phyloP scores from a whole-genome alignment of 2,329 filamentous ascomycete genomes.

The Penicillium sp. region DNA sequence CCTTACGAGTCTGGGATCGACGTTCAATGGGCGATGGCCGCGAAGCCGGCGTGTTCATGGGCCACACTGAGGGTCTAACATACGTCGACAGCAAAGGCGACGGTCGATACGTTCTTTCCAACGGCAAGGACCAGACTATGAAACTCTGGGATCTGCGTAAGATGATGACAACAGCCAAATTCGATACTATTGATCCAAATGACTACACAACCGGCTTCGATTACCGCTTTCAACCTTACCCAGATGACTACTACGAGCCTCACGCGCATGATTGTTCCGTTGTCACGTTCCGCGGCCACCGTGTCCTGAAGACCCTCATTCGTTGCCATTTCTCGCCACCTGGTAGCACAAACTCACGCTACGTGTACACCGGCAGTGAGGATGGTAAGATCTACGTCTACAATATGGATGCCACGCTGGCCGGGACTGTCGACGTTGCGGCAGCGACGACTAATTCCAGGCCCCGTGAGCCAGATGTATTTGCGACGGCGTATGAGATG shows the following conservation, averaged over 20 bases:
- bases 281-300: conserved; percentile 90
- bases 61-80: conserved; percentile 64
- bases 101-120: conserved; percentile 84
- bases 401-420: conserved; percentile 87
- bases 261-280: conserved; percentile 86
- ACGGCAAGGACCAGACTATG: conserved; percentile 94
- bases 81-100: conserved; percentile 82
- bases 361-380: conserved; percentile 88
- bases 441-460: conserved; percentile 65
- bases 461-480: conserved; percentile 53
- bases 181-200: conserved; percentile 53
- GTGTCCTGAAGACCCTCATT: conserved; percentile 84
- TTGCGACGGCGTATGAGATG: conserved; percentile 58
- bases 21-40: conserved; percentile 64
- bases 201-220: conserved; percentile 61
- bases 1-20: conserved; percentile 94
- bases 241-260: conserved; percentile 56
- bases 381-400: conserved; percentile 89
- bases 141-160: conserved; percentile 95
- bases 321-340: conserved; percentile 93
- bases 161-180: conserved; percentile 71
- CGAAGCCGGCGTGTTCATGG: conserved; percentile 64
- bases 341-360: conserved; percentile 79
- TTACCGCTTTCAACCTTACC: conserved; percentile 59
- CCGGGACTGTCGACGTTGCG: conserved; percentile 74